Evolutionary conservation across 139 green algal species (phyloP), one percentile per base, ranked within the genome.

Genomic region (Coelastrella sp.): DNA sequence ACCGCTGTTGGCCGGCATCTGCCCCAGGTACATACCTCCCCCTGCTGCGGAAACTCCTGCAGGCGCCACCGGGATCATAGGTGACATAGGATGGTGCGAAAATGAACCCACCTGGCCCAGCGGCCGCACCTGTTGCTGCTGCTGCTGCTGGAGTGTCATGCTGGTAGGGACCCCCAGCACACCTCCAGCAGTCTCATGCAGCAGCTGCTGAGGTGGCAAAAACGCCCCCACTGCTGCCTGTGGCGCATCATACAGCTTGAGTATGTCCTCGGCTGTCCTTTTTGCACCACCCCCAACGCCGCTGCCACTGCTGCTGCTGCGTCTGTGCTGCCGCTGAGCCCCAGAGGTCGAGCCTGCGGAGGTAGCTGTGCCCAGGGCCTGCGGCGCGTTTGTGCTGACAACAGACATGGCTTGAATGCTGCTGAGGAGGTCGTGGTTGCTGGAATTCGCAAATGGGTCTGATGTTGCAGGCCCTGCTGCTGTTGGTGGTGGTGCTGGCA

Each of bases 171-270:
- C 24, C 9, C 24, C 24, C 8, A 58, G 10, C 74, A 59, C 24
- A 12, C 24, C 63, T n/a, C 19, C 25, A 68, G 14, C 27, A 15
- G 22, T 19, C 80, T 24, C 8, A 9, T 7, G 24, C 57, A 75
- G 25, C 82, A 14, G 25, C 61, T 27, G 25, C 61, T 27, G 82
- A 4, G 14, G 35, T 78, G 81, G 68, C 68, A 60, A n/a, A 15
- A 75, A 68, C n/a, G 81, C 60, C 9, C 59, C 59, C 4, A 75
- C n/a, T 14, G 59, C 58, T 35, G 82, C 82, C 58, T 49, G 14
- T 49, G 85, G 87, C n/a, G 74, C 78, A 78, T 95, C 91, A 80
- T 94, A 95, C 63, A 94, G 88, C 87, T 90, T 94, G 63, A 95
- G 70, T 61, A 95, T 95, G 78, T 95, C 93, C 15, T 93, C 91